Base-by-base conservation (phyloP, 768 basidiomycete genomes). In the Nidula microcarpa region DNA sequence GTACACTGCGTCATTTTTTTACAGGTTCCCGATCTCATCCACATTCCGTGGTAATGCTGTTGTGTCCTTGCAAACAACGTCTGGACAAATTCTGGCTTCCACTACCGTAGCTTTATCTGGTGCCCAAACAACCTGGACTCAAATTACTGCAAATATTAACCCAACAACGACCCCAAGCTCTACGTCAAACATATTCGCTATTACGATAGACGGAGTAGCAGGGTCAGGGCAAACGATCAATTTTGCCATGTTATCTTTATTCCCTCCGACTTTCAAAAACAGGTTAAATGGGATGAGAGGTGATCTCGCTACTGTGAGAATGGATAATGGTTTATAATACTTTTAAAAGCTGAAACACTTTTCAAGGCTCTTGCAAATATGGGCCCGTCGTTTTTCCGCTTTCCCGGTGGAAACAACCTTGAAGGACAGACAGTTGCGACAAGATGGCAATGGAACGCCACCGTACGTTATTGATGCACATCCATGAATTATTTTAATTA, bases 381-480 rank as follows among this genome's bases (percentile, higher is more conserved):
- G 70, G 75, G 73, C 6, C 84, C 86, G 14, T 70, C 78, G 3
- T 82, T 86, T 65, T 86, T 83, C 71, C 75, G 86, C 36, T 78
- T 86, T 58, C 86, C 85, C 7, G 86, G 86, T 16, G 86, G 86
- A 7, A 85, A 84, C 55, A 86, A 86, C 57, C 64, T 86, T 47
- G 85, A 87, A 77, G 85, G 85, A 3, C 74, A 81, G 65, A 79
- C 77, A 0, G 63, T 69, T 18, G 74, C 66, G 5, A 73, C 74
- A 0, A 70, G 85, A 10, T 87, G 86, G 86, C 74, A 80, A 58
- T 87, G 86, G 86, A 80, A 84, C 57, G 72, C 74, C 5, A 87
- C 85, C 5, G 72, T 85, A n/a, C 11, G 56, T 50, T 5, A 8
- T 8, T 23, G 18, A 49, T n/a, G 18, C 32, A 9, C 47, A 23